Evolutionary conservation across 2,329 filamentous ascomycete genomes (phyloP).

Genomic region (Plectosphaerella sp.): DNA sequence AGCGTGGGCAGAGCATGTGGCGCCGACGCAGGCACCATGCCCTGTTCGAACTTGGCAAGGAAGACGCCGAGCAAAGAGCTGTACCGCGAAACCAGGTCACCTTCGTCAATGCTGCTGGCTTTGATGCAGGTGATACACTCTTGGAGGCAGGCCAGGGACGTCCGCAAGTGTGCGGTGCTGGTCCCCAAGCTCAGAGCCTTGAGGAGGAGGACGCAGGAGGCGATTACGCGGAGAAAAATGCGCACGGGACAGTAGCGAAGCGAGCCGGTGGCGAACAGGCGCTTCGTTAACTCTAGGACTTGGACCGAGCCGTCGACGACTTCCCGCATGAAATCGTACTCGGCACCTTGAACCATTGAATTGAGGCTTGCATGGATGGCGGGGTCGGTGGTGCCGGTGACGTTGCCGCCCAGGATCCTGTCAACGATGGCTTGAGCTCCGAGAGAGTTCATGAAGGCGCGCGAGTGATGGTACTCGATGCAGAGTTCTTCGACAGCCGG

Average conservation of each 20-base stretch:
- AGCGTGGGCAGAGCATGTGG: not conserved
- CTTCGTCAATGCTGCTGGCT: not conserved
- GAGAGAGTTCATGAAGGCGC: slow-evolving; percentile 39
- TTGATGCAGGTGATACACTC: not conserved
- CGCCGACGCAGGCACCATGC: not conserved
- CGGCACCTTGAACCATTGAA: slow-evolving; percentile 33
- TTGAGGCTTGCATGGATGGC: slow-evolving; percentile 23
- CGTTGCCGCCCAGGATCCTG: slow-evolving; percentile 33
- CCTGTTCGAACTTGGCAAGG: not conserved
- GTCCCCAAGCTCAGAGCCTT: slow-evolving; percentile 16
- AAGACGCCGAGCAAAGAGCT: not conserved
- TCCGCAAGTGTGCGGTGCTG: not conserved
- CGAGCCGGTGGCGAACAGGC: slow-evolving; percentile 37
- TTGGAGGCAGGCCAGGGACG: not conserved
- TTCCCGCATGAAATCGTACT: slow-evolving; percentile 51
- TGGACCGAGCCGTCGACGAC: slow-evolving; percentile 49
- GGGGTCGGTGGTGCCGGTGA: slow-evolving; percentile 13
- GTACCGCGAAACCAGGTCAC: not conserved
- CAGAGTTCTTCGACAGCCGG: slow-evolving; percentile 31
- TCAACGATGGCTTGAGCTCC: slow-evolving; percentile 55
- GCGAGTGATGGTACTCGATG: slow-evolving; percentile 44
- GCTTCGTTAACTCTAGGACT: slow-evolving; percentile 43
- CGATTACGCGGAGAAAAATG: slow-evolving; percentile 49
- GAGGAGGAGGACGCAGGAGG: slow-evolving; percentile 50
- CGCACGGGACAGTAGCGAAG: slow-evolving; percentile 49